phyloP scores from a whole-genome alignment of 257 asterid genomes.

The Solanum chmielewskii region DNA sequence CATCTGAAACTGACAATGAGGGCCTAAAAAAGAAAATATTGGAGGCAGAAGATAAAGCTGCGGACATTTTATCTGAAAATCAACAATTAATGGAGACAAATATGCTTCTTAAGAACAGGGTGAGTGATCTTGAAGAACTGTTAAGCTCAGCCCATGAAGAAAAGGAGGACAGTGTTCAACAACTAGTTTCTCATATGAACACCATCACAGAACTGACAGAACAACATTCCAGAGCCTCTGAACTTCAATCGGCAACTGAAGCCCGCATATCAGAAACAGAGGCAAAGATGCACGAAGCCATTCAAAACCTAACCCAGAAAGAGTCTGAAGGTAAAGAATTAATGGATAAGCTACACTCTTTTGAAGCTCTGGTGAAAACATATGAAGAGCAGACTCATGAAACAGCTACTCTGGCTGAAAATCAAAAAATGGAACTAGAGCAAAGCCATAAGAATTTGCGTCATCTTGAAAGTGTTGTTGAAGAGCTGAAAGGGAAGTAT shows the following conservation, averaged over 20 bases:
- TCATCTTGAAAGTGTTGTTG: slow-evolving; percentile 29
- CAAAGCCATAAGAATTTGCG: slow-evolving; percentile 28
- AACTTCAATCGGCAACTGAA: slow-evolving; percentile 54
- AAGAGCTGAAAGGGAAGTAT: slow-evolving; percentile 36
- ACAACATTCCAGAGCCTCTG: slow-evolving; percentile 46
- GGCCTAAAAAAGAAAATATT: slow-evolving; percentile 35
- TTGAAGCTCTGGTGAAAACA: slow-evolving; percentile 45
- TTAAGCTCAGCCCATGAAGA: slow-evolving; percentile 27
- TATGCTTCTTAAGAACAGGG: slow-evolving; percentile 32
- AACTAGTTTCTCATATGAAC: slow-evolving; percentile 51
- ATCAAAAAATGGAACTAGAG: slow-evolving; percentile 45
- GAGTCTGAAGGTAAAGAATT: slow-evolving; percentile 72
- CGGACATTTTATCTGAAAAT: slow-evolving; percentile 41
- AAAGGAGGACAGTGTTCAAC: slow-evolving; percentile 35
- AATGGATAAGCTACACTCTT: slow-evolving; percentile 40
- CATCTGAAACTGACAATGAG: slow-evolving; percentile 42
- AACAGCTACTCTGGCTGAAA: slow-evolving; percentile 34
- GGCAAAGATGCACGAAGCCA: slow-evolving; percentile 52
- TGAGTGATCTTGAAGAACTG: slow-evolving; percentile 51
- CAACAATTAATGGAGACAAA: slow-evolving; percentile 45
- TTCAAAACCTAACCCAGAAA: slow-evolving; percentile 32
- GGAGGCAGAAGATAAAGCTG: slow-evolving; percentile 55
- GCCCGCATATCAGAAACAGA: slow-evolving; percentile 49
- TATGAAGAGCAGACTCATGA: slow-evolving; percentile 48
- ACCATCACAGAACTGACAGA: slow-evolving; percentile 58